Percentiles rank a stretch among this genome's conserved stretches.
These are phyloP conservation scores for Chaetomiaceae sp. DNA, from an alignment of 2,329 filamentous ascomycete genomes.

Conservation along the genomic window DNA sequence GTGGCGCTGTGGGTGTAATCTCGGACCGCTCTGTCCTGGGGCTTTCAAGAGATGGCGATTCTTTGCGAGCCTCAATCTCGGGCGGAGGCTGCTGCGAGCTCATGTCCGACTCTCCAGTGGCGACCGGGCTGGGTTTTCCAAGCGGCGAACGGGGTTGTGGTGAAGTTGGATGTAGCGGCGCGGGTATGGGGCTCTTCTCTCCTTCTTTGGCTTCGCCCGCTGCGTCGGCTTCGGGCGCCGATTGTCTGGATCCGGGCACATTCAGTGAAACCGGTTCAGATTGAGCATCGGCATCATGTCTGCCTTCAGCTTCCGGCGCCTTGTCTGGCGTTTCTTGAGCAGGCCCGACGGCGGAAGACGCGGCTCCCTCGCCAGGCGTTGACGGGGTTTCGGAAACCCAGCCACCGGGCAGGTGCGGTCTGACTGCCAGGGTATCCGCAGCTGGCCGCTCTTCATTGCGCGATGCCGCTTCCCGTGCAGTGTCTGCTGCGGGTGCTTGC, in stretches of 20 bases:
- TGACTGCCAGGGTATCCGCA: slow-evolving; percentile 5
- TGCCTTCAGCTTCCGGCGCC: no score
- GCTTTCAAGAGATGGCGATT: background rate
- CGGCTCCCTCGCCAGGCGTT: background rate
- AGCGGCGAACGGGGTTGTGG: slow-evolving; percentile 3
- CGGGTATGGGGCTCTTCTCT: background rate
- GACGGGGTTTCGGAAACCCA: slow-evolving; percentile 26
- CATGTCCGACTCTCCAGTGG: slow-evolving; percentile 7
- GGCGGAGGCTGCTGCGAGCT: background rate
- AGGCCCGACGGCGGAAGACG: slow-evolving; percentile 6
- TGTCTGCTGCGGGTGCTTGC: slow-evolving; percentile 14
- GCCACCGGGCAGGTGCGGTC: slow-evolving; percentile 31
- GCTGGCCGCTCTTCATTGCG: background rate
- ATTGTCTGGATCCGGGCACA: background rate
- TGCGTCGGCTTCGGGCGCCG: background rate
- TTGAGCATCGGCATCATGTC: background rate
- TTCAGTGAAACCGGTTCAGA: background rate
- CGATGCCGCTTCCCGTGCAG: slow-evolving; percentile 13
- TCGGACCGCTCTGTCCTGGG: slow-evolving; percentile 24
- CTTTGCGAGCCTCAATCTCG: background rate
- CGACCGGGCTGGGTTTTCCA: slow-evolving; percentile 13
- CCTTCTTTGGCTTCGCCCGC: background rate
- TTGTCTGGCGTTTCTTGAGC: background rate
- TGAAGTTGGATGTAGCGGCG: slow-evolving; percentile 1
- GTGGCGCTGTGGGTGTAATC: slow-evolving; percentile 41